Conservation (phyloP, 495 filamentous ascomycete genomes). For the Annulohypoxylon nitens region DNA sequence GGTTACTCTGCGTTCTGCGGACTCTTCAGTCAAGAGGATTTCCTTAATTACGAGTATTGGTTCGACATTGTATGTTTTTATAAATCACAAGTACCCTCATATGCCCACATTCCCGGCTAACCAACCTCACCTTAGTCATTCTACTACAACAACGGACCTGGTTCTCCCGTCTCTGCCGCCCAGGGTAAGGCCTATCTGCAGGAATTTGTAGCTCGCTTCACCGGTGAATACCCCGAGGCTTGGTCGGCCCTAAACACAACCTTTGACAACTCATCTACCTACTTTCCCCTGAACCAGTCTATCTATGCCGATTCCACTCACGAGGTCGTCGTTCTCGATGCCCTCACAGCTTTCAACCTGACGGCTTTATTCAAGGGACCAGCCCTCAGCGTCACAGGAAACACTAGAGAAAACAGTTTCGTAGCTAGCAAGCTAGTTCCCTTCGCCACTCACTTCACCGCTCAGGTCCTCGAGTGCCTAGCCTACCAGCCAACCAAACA, state of each 20-base stretch:
- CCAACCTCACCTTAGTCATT: conserved; percentile 44
- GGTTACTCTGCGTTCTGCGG: conserved; percentile 50
- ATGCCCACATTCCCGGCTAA: not conserved
- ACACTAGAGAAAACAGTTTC: conserved; percentile 50
- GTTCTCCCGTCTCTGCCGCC: conserved; percentile 54
- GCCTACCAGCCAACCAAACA: conserved; percentile 48
- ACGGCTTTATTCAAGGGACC: conserved; percentile 53
- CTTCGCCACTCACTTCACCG: conserved; percentile 49
- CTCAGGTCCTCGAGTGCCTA: conserved; percentile 49
- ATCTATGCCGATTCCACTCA: conserved; percentile 65
- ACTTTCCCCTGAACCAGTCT: conserved; percentile 59
- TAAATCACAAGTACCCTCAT: not conserved
- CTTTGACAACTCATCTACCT: conserved; percentile 55
- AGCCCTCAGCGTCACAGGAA: conserved; percentile 43
- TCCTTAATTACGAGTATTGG: conserved; percentile 52
- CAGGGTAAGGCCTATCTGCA: conserved; percentile 65
- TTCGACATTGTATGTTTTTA: conserved; percentile 46
- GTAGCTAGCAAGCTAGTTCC: conserved; percentile 52
- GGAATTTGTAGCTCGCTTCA: conserved; percentile 70
- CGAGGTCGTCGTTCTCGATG: conserved; percentile 63
- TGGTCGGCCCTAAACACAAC: conserved; percentile 68
- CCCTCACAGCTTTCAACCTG: conserved; percentile 60
- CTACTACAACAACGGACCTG: conserved; percentile 54
- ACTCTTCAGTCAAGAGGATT: conserved; percentile 54
- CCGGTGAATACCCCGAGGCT: conserved; percentile 63